Conservation (phyloP, 139 green algal genomes). For the Tetraselmis chui region DNA sequence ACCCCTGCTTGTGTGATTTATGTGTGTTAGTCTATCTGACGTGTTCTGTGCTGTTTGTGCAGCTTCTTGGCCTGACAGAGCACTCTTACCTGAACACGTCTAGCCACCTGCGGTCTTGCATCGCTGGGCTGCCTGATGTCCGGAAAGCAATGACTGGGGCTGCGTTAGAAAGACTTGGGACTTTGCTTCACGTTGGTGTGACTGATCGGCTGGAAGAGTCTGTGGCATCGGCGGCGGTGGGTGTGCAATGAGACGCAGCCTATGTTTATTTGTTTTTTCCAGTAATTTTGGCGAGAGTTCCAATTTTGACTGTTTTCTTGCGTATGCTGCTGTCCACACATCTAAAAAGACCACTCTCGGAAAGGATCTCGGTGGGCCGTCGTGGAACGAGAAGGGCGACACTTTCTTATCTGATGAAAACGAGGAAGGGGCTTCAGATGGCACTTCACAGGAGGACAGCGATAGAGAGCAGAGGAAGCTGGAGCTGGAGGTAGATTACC, state of each 20-base stretch:
- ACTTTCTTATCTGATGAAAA: constrained; percentile 2
- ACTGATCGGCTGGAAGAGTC: constrained; percentile 52
- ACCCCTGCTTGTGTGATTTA: neutral
- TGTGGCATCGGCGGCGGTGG: constrained; percentile 44
- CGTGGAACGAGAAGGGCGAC: neutral
- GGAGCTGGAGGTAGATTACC: neutral
- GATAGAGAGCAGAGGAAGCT: neutral
- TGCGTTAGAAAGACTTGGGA: constrained; percentile 17
- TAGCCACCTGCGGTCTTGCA: constrained; percentile 43
- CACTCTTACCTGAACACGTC: constrained; percentile 65
- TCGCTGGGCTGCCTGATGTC: neutral
- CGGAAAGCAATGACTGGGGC: neutral
- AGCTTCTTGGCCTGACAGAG: constrained; percentile 82
- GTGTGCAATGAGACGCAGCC: neutral
- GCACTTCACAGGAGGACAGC: neutral
- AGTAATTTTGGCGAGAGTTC: neutral
- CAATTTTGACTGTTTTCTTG: neutral
- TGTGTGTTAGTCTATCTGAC: neutral
- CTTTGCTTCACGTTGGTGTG: constrained; percentile 63
- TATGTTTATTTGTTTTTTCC: neutral
- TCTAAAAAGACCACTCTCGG: constrained; percentile 7
- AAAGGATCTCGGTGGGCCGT: constrained; percentile 17
- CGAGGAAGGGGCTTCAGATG: too few species aligned
- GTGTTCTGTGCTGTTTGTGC: constrained; percentile 2
- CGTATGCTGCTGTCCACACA: neutral